Evolutionary conservation across 192 early-diverging fungal species (phyloP), one percentile per base, ranked within the genome.

Genomic region (Coemansia sp.): DNA sequence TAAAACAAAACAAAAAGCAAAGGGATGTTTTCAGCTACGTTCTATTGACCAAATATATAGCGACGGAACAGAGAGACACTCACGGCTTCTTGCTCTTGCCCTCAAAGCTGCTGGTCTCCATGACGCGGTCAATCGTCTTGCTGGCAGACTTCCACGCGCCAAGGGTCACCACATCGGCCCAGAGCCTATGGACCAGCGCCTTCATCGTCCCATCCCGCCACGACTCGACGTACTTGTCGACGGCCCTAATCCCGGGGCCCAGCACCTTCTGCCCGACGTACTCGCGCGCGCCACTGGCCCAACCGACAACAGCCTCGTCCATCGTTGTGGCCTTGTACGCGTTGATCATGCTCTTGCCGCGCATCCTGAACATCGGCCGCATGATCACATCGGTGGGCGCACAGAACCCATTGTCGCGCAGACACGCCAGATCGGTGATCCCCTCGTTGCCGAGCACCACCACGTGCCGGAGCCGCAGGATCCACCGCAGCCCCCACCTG

Each of bases 151-250:
- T 72, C 26, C 67, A 23, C 1, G 60, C 76, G 38, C 62, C 59
- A 8, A 69, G 12, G 2, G 62, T 37, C 19, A 53, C 23, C 2
- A 57, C 41, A 21, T 61, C 50, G 18, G 50, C 66, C 64, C 76
- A 70, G 47, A 65, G 41, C 62, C 45, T 62, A 2, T n/a, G 42
- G 44, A 72, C 23, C 61, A 65, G n/a, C 10, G 32, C 38, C 49
- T 23, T 56, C 68, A 73, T 70, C 15, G 26, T 21, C 10, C 71
- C 71, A 23, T 45, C 59, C 43, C 44, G 57, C 77, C 77, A 79
- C 52, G 64, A 63, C 43, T 79, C 77, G n/a, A 61, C 58, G 40
- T 70, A 65, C 38, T 18, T 48, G 13, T 47, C 54, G 12, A 54
- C 21, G 61, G 64, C 67, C 4, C n/a, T 52, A 5, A 70, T 37